Evolutionary conservation across 2,329 filamentous ascomycete species (phyloP).

Genomic region (Colletotrichum eremochloae): DNA sequence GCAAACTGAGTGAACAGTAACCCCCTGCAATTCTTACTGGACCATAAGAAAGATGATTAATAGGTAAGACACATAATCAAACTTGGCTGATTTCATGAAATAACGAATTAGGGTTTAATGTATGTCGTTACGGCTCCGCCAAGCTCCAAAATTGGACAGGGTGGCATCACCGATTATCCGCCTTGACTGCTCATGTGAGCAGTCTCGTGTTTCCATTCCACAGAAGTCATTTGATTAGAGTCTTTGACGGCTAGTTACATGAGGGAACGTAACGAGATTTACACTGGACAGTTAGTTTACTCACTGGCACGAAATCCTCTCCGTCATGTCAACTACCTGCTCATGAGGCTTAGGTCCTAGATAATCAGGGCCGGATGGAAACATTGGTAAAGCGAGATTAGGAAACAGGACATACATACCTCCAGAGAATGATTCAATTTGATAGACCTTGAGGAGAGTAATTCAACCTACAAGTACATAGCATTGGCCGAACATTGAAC

Average conservation of each 20-base stretch:
- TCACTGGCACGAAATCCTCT: neutral
- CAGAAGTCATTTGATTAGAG: neutral
- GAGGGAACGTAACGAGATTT: neutral
- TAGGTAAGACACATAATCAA: neutral
- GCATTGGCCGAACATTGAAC: neutral
- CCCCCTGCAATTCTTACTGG: neutral
- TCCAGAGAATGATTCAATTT: neutral
- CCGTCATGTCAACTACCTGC: neutral
- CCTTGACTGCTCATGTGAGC: constrained; percentile 2
- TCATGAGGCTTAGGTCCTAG: neutral
- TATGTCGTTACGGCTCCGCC: neutral
- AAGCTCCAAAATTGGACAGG: neutral
- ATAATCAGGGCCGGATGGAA: neutral
- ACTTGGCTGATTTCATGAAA: neutral
- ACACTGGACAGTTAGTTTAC: too few species aligned
- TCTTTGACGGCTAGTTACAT: neutral
- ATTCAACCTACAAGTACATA: neutral
- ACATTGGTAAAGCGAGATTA: neutral
- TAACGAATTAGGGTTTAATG: too few species aligned
- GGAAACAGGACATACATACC: neutral
- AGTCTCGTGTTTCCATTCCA: neutral
- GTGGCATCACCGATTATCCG: too few species aligned
- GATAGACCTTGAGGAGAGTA: neutral
- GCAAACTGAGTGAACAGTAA: neutral
- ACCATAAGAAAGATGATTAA: neutral